Evolutionary conservation across 108 stramenopile genomes (phyloP).

Genomic region (Pseudonitzschia pungens): DNA sequence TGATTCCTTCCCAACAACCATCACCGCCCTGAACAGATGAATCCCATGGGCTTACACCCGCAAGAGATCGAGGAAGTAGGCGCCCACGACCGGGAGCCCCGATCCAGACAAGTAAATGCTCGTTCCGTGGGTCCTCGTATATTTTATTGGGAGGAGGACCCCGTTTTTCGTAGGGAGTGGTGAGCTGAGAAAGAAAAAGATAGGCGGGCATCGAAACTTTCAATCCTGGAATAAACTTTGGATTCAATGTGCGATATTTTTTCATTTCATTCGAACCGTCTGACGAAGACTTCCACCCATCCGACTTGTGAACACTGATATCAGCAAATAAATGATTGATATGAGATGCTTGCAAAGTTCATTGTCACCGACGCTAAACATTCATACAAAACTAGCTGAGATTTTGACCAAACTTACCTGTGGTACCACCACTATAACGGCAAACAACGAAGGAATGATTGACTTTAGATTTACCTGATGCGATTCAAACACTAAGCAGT

Average conservation of each 20-base stretch:
- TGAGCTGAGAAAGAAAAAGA: constrained; percentile 53
- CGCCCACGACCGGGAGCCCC: constrained; percentile 66
- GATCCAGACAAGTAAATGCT: constrained; percentile 82
- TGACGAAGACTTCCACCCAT: constrained; percentile 57
- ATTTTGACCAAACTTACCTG: background rate
- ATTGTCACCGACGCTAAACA: no score
- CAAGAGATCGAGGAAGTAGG: constrained; percentile 66
- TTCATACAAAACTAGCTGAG: background rate
- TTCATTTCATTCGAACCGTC: constrained; percentile 15
- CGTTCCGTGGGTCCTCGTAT: constrained; percentile 89
- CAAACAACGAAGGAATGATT: background rate
- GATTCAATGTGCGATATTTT: constrained; percentile 63
- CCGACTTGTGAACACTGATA: constrained; percentile 68
- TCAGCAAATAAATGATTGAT: background rate
- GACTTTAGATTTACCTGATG: background rate
- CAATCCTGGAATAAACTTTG: constrained; percentile 54
- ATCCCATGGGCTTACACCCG: constrained; percentile 84
- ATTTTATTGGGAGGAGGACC: constrained; percentile 58
- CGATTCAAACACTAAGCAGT: no score
- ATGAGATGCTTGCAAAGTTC: no score
- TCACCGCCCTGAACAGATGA: constrained; percentile 94
- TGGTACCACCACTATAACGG: constrained; percentile 73
- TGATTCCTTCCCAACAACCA: constrained; percentile 89
- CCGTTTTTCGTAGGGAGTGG: constrained; percentile 41
- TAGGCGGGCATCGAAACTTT: constrained; percentile 72